Conservation (phyloP, 2,329 filamentous ascomycete species). For the Alternaria consortialis region DNA sequence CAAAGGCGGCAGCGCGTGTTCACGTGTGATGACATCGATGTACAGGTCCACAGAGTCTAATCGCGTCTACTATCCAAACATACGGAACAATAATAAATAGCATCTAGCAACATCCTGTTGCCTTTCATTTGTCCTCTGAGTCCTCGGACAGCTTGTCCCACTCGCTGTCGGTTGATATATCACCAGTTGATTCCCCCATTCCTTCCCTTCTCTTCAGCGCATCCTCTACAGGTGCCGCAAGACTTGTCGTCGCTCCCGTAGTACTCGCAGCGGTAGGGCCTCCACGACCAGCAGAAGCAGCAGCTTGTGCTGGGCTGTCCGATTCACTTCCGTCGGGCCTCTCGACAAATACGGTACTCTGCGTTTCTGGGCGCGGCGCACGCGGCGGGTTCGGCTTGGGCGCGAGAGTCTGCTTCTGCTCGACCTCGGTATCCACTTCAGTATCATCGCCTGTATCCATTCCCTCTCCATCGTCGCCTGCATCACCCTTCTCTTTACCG, state of each 20-base stretch:
- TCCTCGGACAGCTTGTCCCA: constrained; percentile 88
- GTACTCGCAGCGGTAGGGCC: constrained; percentile 35
- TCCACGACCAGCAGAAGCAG: constrained; percentile 11
- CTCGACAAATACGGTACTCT: constrained; percentile 50
- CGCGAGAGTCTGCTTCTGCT: constrained; percentile 38
- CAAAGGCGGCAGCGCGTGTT: constrained; percentile 29
- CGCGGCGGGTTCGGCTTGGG: constrained; percentile 24
- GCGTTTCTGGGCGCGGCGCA: constrained; percentile 33
- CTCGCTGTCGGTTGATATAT: constrained; percentile 87
- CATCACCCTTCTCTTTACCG: constrained; percentile 50
- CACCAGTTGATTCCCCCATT: constrained; percentile 60
- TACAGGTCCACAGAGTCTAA: constrained; percentile 15
- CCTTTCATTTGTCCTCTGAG: constrained; percentile 46
- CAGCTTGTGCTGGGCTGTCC: constrained; percentile 31
- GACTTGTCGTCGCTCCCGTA: constrained; percentile 40
- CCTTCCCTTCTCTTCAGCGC: constrained; percentile 57
- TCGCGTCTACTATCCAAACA: constrained; percentile 19
- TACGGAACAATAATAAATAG: constrained; percentile 2
- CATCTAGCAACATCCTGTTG: constrained; percentile 12
- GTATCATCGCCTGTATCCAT: constrained; percentile 58
- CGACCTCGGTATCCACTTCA: constrained; percentile 54
- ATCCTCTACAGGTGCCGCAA: constrained; percentile 44
- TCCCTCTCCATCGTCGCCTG: constrained; percentile 44
- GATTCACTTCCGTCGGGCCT: constrained; percentile 26
- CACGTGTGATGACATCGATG: constrained; percentile 29